phyloP scores from a whole-genome alignment of 345 rosid species.

The Melaleuca alternifolia region DNA sequence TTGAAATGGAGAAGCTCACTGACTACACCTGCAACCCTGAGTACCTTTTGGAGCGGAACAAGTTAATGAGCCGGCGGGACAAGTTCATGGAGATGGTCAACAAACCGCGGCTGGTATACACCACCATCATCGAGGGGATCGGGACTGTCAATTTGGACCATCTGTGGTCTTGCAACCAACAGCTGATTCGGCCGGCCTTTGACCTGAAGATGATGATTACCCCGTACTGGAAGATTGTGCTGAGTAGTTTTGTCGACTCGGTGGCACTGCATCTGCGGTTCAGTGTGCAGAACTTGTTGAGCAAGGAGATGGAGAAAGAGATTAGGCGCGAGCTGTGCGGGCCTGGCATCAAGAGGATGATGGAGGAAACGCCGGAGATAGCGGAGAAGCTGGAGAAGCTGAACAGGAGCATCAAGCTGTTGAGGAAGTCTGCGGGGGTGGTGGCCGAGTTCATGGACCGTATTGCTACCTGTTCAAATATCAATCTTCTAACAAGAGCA shows the following conservation, averaged over 20 bases:
- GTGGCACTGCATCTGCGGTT: conserved; percentile 10
- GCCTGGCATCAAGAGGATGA: conserved; percentile 6
- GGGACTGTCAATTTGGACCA: neutral
- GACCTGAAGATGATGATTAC: conserved; percentile 16
- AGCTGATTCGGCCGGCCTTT: neutral
- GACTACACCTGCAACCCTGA: conserved; percentile 21
- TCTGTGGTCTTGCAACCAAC: neutral
- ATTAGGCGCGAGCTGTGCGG: conserved; percentile 3
- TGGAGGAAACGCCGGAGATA: conserved; percentile 14
- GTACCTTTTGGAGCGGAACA: conserved; percentile 8
- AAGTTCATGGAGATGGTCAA: neutral
- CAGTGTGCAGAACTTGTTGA: conserved; percentile 2
- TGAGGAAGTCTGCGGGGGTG: conserved; percentile 12
- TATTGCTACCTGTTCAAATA: neutral
- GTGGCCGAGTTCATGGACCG: conserved; percentile 5
- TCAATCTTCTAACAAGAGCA: no score
- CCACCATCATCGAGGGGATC: conserved; percentile 1
- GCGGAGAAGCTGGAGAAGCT: conserved; percentile 16
- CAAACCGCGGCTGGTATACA: neutral
- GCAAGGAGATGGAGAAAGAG: conserved; percentile 7
- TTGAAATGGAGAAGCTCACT: conserved; percentile 24
- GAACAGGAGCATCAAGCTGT: conserved; percentile 9
- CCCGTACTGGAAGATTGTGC: conserved; percentile 20
- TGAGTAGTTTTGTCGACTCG: conserved; percentile 16
- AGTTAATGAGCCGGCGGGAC: neutral